Conservation (phyloP, 306 rosid genomes). For the Fragaria vesca region DNA sequence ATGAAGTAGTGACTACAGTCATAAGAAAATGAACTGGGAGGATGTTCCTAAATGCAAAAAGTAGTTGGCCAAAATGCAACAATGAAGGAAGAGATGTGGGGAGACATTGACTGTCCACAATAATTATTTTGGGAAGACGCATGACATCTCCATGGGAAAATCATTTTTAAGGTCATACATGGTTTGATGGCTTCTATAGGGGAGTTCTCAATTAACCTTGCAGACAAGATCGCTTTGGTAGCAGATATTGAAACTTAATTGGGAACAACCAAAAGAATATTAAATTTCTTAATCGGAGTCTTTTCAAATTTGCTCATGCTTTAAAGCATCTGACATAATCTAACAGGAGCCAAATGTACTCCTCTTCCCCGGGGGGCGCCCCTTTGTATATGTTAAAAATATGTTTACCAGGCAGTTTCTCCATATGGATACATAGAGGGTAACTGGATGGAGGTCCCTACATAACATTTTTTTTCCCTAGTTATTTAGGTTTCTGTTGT, state of each 20-base stretch:
- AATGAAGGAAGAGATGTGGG: neutral
- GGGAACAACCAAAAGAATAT: neutral
- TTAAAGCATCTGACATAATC: neutral
- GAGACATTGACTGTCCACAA: neutral
- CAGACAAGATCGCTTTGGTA: neutral
- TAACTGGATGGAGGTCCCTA: neutral
- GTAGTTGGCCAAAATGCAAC: neutral
- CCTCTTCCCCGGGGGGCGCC: no score
- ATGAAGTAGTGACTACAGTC: constrained; percentile 14
- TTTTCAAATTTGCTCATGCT: neutral
- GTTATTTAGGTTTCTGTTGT: neutral
- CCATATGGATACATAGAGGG: neutral
- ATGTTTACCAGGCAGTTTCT: neutral
- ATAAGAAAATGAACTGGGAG: constrained; percentile 6
- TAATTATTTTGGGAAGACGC: neutral
- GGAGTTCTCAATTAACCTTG: neutral
- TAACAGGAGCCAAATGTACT: neutral
- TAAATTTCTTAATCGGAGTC: neutral
- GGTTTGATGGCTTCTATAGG: neutral
- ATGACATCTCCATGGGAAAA: neutral
- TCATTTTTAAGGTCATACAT: neutral
- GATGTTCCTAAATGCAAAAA: neutral
- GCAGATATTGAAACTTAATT: neutral
- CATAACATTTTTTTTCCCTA: neutral
- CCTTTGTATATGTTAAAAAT: neutral